phyloP scores from a whole-genome alignment of 257 asterid species.

The Nicotiana benthamiana region DNA sequence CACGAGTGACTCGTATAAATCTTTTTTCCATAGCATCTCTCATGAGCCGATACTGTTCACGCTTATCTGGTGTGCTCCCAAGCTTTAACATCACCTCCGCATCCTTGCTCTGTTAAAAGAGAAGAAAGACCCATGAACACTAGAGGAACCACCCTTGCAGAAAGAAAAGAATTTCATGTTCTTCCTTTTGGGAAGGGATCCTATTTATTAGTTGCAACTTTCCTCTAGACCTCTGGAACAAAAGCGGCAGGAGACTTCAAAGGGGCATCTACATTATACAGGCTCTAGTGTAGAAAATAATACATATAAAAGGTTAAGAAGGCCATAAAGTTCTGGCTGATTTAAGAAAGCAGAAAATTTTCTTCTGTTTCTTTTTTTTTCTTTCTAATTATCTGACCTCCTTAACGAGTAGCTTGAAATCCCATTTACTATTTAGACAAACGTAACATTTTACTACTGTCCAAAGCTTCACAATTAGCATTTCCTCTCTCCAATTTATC shows the following conservation, averaged over 20 bases:
- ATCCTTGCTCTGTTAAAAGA: constrained; percentile 72
- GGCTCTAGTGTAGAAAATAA: background rate
- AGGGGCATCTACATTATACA: background rate
- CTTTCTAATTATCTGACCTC: background rate
- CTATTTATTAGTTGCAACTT: background rate
- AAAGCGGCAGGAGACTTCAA: background rate
- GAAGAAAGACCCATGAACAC: background rate
- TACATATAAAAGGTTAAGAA: background rate
- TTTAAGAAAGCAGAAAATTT: background rate
- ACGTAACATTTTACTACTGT: background rate
- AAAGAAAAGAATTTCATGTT: background rate
- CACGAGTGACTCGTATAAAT: constrained; percentile 80
- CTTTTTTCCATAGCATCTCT: constrained; percentile 98
- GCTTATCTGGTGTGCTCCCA: constrained; percentile 93
- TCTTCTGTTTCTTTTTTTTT: background rate
- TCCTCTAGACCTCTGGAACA: background rate
- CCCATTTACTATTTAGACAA: background rate
- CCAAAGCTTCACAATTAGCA: background rate
- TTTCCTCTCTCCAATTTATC: background rate
- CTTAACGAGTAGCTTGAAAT: background rate
- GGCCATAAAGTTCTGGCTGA: background rate
- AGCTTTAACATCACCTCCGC: constrained; percentile 97
- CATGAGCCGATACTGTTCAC: constrained; percentile 90
- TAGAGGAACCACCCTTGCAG: background rate
- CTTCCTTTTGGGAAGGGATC: background rate